Conservation (phyloP, 768 basidiomycete genomes). For the Rhodotorula sphaerocarpa region DNA sequence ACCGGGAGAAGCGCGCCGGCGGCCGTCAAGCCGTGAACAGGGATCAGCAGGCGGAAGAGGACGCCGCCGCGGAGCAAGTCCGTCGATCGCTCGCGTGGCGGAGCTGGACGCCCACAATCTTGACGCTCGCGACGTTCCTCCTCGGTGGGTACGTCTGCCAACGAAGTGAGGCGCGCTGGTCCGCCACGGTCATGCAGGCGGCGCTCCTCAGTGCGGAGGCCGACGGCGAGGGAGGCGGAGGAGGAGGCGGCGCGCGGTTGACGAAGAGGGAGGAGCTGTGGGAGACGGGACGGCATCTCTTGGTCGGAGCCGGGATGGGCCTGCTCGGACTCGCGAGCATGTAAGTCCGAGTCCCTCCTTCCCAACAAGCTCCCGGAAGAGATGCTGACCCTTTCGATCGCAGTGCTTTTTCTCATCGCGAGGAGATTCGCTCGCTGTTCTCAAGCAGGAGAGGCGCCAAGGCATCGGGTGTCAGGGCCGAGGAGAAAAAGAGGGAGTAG, state of each 20-base stretch:
- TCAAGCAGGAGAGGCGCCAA: no score
- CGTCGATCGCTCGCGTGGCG: neutral
- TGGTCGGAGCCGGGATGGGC: conserved; percentile 17
- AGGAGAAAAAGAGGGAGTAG: neutral
- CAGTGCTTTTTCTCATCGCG: neutral
- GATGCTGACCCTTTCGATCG: neutral
- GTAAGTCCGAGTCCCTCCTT: conserved; percentile 5
- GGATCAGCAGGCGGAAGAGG: neutral
- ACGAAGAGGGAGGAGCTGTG: conserved; percentile 20
- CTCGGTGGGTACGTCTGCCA: conserved; percentile 56
- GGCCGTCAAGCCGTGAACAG: neutral
- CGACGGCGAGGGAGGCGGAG: conserved; percentile 19
- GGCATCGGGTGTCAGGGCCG: no score
- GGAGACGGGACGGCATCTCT: conserved; percentile 14
- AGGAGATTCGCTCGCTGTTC: neutral
- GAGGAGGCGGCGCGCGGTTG: conserved; percentile 41
- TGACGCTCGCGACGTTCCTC: conserved; percentile 7
- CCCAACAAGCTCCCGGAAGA: neutral
- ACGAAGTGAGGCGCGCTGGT: conserved; percentile 59
- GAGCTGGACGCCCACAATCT: conserved; percentile 4
- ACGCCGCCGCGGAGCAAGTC: neutral
- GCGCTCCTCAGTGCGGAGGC: conserved; percentile 51
- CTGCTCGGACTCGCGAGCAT: conserved; percentile 18
- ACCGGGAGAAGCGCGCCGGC: neutral
- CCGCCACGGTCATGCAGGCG: neutral